phyloP scores from a whole-genome alignment of 129 eudicot species.

The Pittosporum tobira region DNA sequence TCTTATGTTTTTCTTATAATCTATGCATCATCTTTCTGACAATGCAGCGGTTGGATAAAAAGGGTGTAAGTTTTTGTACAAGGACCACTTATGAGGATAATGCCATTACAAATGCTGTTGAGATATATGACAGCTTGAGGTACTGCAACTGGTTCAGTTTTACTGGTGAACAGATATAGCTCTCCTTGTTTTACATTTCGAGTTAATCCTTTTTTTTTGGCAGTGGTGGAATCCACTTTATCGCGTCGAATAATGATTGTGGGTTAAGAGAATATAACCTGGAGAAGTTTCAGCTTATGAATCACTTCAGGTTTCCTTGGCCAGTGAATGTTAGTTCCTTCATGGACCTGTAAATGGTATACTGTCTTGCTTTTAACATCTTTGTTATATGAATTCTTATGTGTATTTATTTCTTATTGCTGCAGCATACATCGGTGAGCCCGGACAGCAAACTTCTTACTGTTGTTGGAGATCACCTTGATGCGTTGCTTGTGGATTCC shows the following conservation, averaged over 20 bases:
- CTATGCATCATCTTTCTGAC: background rate
- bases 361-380: background rate
- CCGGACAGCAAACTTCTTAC: conserved; percentile 61
- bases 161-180: background rate
- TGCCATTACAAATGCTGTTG: conserved; percentile 84
- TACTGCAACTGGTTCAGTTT: conserved; percentile 9
- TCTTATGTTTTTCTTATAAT: too few relatives aligned
- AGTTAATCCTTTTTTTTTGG: background rate
- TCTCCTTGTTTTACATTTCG: background rate
- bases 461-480: conserved; percentile 66
- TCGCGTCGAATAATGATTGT: conserved; percentile 71
- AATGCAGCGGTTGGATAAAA: conserved; percentile 54
- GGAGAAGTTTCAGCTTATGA: conserved; percentile 65
- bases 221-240: conserved; percentile 60
- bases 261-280: conserved; percentile 73
- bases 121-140: conserved; percentile 52
- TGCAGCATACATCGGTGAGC: conserved; percentile 85
- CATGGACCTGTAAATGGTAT: background rate
- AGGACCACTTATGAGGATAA: conserved; percentile 72
- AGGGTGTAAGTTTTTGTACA: conserved; percentile 66
- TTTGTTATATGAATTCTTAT: background rate
- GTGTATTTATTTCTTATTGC: background rate
- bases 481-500: conserved; percentile 68
- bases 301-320: conserved; percentile 73
- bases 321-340: conserved; percentile 64